phyloP scores from a whole-genome alignment of 106 monocot genomes.

The Agapanthus africanus region DNA sequence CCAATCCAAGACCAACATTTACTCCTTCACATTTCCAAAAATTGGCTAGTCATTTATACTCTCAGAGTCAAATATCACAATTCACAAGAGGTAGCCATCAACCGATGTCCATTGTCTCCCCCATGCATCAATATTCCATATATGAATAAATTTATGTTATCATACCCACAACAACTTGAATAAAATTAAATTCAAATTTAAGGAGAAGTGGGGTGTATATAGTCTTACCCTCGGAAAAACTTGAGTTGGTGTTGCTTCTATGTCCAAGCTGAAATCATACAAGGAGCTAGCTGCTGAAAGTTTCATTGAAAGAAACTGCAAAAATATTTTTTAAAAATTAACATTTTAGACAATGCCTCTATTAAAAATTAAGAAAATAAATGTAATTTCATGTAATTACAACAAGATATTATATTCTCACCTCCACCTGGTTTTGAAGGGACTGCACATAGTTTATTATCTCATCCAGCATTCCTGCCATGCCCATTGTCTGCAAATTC shows the following conservation, averaged over 20 bases:
- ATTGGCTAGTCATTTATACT: neutral
- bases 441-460: too few relatives aligned
- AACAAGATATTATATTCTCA: too few relatives aligned
- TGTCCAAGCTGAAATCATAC: slow-evolving; percentile 33
- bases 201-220: too few relatives aligned
- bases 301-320: slow-evolving; percentile 75
- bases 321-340: too few relatives aligned
- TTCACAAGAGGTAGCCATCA: neutral
- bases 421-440: too few relatives aligned
- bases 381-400: neutral
- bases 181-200: too few relatives aligned
- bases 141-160: neutral
- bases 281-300: slow-evolving; percentile 56
- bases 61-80: neutral
- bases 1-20: too few relatives aligned
- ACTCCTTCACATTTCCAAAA: slow-evolving; percentile 2
- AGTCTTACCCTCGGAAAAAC: slow-evolving; percentile 14
- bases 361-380: neutral
- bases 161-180: too few relatives aligned
- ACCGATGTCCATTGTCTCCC: neutral
- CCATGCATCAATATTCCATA: neutral
- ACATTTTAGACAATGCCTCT: too few relatives aligned
- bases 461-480: too few relatives aligned
- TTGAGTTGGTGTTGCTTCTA: slow-evolving; percentile 20
- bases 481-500: slow-evolving; percentile 51